These are phyloP conservation scores for Cudoniella acicularis DNA, from an alignment of 495 filamentous ascomycete genomes.

Conservation along the genomic window DNA sequence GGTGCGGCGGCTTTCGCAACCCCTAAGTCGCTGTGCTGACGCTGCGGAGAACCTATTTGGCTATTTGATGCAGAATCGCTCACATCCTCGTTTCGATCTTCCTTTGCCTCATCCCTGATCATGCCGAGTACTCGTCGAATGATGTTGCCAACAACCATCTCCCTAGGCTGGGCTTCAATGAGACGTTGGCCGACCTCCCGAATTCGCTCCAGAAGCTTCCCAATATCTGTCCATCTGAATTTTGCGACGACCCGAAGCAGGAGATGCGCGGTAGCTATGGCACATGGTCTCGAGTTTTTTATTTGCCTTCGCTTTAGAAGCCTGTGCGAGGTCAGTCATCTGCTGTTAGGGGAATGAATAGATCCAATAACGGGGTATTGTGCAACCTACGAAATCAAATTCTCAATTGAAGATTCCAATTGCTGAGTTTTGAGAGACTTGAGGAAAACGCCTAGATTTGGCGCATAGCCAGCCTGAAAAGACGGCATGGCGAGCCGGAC, in stretches of 20 bases:
- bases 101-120: slow-evolving; percentile 85
- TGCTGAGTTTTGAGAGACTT: slow-evolving; percentile 68
- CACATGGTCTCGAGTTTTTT: slow-evolving; percentile 78
- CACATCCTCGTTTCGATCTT: slow-evolving; percentile 67
- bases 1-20: slow-evolving; percentile 3
- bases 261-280: slow-evolving; percentile 83
- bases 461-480: slow-evolving; percentile 44
- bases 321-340: slow-evolving; percentile 37
- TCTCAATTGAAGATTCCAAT: slow-evolving; percentile 76
- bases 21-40: slow-evolving; percentile 7
- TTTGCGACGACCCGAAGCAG: slow-evolving; percentile 78
- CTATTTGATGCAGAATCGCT: slow-evolving; percentile 28
- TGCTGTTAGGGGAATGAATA: background rate
- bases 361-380: slow-evolving; percentile 19
- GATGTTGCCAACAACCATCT: slow-evolving; percentile 91
- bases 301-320: slow-evolving; percentile 90
- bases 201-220: slow-evolving; percentile 72
- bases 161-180: slow-evolving; percentile 75
- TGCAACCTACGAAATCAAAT: slow-evolving; percentile 66
- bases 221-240: slow-evolving; percentile 65
- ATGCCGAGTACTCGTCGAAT: slow-evolving; percentile 84
- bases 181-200: slow-evolving; percentile 71
- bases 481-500: slow-evolving; percentile 36
- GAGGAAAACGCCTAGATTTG: slow-evolving; percentile 70
- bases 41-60: slow-evolving; percentile 19